Evolutionary conservation across 192 early-diverging fungal species (phyloP), one percentile per base, ranked within the genome.

Genomic region (Umbelopsis ramanniana): DNA sequence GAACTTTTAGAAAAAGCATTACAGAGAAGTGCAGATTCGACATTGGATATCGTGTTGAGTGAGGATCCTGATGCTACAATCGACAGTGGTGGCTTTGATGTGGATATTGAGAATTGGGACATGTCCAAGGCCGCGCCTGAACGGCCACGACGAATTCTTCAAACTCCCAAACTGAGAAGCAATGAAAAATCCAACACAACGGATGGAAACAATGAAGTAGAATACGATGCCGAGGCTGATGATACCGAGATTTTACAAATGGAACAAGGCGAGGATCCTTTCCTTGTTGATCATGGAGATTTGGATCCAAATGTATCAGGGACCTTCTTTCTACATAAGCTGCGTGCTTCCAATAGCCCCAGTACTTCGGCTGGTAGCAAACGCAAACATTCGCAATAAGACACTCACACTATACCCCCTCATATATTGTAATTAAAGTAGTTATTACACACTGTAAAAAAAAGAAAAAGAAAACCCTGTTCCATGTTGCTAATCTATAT

Each of bases 251-350:
- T 63, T 19, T 37, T 63, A 8, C 26, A 26, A 37, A 63, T 63
- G 57, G 57, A 63, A 19, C 29, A 35, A 37, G 33, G 57, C 33
- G 57, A 63, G 23, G 57, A 63, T 63, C 57, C 57, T 2, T 63
- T 63, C 33, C 33, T 63, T 29, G 57, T 63, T n/a, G 57, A 63
- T 19, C 57, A 63, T 37, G 57, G 57, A 37, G 57, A 63, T 14
- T 37, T 63, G 33, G 57, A 63, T 19, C 57, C 57, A 63, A 63
- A 37, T 63, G 0, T 63, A 8, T 63, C 57, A 37, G 57, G 57
- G 2, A 63, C 57, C 0, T 33, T 37, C 33, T 63, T 63, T 63
- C 57, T 63, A 37, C 33, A 63, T 35, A 63, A 63, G 33, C 33
- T 63, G n/a, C 57, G 57, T 63, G 33, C 57, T 37, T 38, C 57